Conservation (phyloP, 2,329 filamentous ascomycete species). For the Neofusicoccum laricinum region DNA sequence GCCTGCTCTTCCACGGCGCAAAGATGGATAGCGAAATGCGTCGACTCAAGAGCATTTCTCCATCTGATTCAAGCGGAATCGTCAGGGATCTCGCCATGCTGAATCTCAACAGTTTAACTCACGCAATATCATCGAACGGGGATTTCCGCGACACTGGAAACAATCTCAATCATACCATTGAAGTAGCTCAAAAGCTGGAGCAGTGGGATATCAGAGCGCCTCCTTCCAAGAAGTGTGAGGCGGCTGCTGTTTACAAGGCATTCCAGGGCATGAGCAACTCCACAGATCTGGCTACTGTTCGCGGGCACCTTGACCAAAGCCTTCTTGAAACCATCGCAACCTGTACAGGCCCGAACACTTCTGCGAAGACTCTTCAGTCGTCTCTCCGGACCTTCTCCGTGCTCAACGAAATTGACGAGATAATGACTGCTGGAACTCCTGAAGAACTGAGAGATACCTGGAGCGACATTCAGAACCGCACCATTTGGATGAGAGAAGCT, state of each 20-base stretch:
- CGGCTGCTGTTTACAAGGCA: conserved; percentile 71
- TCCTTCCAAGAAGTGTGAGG: conserved; percentile 51
- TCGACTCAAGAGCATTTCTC: conserved; percentile 53
- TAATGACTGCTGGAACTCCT: conserved; percentile 60
- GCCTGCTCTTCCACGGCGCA: conserved; percentile 84
- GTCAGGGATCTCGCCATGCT: conserved; percentile 75
- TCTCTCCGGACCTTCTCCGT: conserved; percentile 65
- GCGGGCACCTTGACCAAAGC: conserved; percentile 60
- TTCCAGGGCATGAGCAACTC: conserved; percentile 77
- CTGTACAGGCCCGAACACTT: conserved; percentile 27
- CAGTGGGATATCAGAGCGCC: conserved; percentile 89
- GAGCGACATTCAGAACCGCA: conserved; percentile 61
- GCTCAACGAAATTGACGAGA: conserved; percentile 77
- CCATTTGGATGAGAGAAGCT: conserved; percentile 78
- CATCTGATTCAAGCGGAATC: conserved; percentile 64
- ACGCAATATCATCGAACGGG: conserved; percentile 70
- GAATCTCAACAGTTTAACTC: conserved; percentile 81
- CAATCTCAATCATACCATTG: conserved; percentile 68
- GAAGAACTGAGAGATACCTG: conserved; percentile 62
- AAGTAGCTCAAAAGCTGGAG: conserved; percentile 76
- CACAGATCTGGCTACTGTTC: conserved; percentile 53
- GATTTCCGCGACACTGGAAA: conserved; percentile 58
- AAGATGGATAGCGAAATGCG: conserved; percentile 84
- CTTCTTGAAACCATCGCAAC: conserved; percentile 46
- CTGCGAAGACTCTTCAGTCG: conserved; percentile 56